Evolutionary conservation across 352 stramenopile genomes (phyloP).

Genomic region (Blastocystis sp.): DNA sequence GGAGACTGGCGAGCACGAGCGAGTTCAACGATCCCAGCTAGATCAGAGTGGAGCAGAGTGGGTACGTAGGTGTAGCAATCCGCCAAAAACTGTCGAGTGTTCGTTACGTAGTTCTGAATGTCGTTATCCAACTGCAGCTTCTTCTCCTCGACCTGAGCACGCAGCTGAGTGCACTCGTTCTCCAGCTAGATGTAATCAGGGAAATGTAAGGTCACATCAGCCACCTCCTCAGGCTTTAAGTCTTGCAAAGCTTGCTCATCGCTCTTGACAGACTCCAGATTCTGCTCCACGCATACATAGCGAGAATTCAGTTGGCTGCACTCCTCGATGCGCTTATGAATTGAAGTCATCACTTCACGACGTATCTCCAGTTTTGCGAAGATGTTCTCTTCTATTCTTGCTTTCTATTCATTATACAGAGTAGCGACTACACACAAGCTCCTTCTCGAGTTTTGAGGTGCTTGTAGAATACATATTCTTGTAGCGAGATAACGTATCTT

Average conservation of each 20-base stretch:
- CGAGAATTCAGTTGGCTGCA: constrained; percentile 10
- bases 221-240: neutral
- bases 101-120: neutral
- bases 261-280: neutral
- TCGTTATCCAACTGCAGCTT: constrained; percentile 19
- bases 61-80: constrained; percentile 16
- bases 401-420: neutral
- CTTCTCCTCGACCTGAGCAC: neutral
- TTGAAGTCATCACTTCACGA: constrained; percentile 18
- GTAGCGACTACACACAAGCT: neutral
- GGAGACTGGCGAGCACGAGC: neutral
- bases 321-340: constrained; percentile 23
- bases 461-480: constrained; percentile 4
- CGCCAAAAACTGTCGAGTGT: constrained; percentile 21
- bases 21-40: constrained; percentile 6
- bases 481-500: neutral
- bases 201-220: neutral
- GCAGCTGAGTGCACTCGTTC: neutral
- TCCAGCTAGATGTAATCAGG: neutral
- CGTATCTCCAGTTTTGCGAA: constrained; percentile 46
- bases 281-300: neutral
- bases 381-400: constrained; percentile 34
- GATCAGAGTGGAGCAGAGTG: neutral
- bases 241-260: neutral
- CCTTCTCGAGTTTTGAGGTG: neutral